Evolutionary conservation across 192 early-diverging fungal species (phyloP).

Genomic region (Nowakowskiella sp.): DNA sequence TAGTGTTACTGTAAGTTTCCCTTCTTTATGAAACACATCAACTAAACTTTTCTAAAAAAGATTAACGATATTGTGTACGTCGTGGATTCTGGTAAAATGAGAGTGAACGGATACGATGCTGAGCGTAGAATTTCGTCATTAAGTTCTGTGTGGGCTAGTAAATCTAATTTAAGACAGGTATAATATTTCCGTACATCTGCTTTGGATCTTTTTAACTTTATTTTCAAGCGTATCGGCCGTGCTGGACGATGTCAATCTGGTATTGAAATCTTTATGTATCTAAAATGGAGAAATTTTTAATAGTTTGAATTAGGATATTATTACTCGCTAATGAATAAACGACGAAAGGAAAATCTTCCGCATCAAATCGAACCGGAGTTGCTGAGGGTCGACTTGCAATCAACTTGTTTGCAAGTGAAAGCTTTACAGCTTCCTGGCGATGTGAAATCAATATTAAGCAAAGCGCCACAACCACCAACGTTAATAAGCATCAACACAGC

Average conservation of each 20-base stretch:
- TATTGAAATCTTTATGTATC: not conserved
- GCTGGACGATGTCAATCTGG: conserved; percentile 76
- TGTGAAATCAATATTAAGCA: conserved; percentile 22
- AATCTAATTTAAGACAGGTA: conserved; percentile 41
- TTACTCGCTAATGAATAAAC: conserved; percentile 43
- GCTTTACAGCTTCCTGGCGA: conserved; percentile 49
- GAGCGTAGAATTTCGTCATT: conserved; percentile 29
- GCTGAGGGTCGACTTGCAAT: conserved; percentile 70
- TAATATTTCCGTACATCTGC: conserved; percentile 12
- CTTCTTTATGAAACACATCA: not conserved
- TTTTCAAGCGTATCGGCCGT: conserved; percentile 66
- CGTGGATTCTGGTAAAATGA: conserved; percentile 65
- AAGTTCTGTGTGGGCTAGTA: conserved; percentile 22
- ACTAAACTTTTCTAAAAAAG: conserved; percentile 13
- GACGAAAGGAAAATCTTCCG: conserved; percentile 18
- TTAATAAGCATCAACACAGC: conserved; percentile 20
- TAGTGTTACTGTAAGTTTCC: conserved; percentile 58
- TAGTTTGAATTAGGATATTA: no score
- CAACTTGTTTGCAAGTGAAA: conserved; percentile 55
- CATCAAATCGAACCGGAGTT: conserved; percentile 62
- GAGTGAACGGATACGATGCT: conserved; percentile 54
- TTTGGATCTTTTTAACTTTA: conserved; percentile 37
- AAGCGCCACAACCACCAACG: conserved; percentile 36
- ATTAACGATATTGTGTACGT: conserved; percentile 74
- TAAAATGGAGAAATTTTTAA: not conserved